Base-by-base conservation (phyloP, 345 rosid species). In the Aquilaria sinensis region DNA sequence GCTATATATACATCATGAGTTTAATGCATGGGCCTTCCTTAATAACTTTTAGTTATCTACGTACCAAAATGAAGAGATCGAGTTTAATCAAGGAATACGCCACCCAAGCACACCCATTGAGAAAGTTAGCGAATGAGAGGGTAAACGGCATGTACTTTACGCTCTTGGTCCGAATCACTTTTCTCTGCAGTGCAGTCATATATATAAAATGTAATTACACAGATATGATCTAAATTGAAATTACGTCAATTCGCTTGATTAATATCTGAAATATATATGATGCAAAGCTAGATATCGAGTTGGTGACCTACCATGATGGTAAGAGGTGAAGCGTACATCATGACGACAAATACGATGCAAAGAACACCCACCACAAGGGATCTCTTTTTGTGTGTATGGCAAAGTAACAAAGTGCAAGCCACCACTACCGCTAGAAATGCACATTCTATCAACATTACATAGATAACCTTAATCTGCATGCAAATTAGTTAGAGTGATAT, bases 81-180 rank as follows among this genome's bases (percentile, higher is more conserved):
- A 81, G 30, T 63, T 61, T 62, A 61, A 84, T 64, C 16, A 75
- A 23, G 0, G 84, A 69, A 59, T 79, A 81, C 14, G 70, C 9
- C 14, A 74, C 68, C 89, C 89, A 81, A 15, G 73, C 53, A 0
- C 1, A 5, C 56, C 78, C 82, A 52, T 84, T 84, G 2, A 75
- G 9, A 31, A 66, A 79, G 56, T 66, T 62, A 9, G 80, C 47
- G 1, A 84, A 52, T 0, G 89, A 84, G 31, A 84, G 67, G 60
- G 31, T 68, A 30, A 84, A 84, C 1, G 89, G 86, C 86, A 84
- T 84, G 68, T 84, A 81, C 60, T 79, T 64, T 7, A 81, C 84
- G 16, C 89, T 84, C 54, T 63, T 84, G 2, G 84, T 84, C 3
- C 12, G 3, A 0, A 70, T 59, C 45, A 81, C 84, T 58, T 73